Conservation (phyloP, 1,284 basidiomycete species). For the Boletellus deceptivus region DNA sequence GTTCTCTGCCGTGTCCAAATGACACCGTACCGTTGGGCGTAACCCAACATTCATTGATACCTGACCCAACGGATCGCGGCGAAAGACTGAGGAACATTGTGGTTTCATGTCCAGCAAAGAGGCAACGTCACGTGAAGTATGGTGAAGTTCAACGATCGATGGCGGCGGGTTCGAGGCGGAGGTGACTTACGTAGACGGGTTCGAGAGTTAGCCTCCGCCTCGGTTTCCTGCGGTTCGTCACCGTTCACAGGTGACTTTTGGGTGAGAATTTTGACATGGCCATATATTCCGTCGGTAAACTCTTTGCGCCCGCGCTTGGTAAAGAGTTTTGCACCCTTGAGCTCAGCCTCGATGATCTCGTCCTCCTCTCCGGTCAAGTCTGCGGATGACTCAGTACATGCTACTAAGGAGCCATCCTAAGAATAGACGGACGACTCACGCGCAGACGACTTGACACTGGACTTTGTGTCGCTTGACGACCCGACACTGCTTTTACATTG, state of each 20-base stretch:
- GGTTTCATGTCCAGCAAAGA: neutral
- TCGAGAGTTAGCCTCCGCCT: conserved; percentile 16
- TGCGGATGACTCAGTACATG: conserved; percentile 12
- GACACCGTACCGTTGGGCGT: conserved; percentile 50
- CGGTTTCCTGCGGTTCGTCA: conserved; percentile 1
- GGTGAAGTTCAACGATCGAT: conserved; percentile 23
- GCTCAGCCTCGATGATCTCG: conserved; percentile 51
- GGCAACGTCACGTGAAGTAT: conserved; percentile 7
- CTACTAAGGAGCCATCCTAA: too few relatives aligned
- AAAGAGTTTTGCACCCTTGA: conserved; percentile 59
- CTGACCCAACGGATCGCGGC: conserved; percentile 64
- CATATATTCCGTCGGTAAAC: conserved; percentile 59
- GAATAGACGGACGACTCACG: conserved; percentile 12
- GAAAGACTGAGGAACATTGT: conserved; percentile 47
- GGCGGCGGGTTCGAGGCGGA: conserved; percentile 19
- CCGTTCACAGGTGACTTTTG: conserved; percentile 25
- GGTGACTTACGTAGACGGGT: conserved; percentile 34
- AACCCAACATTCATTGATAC: conserved; percentile 64
- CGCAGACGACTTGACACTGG: conserved; percentile 10
- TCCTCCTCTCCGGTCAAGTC: conserved; percentile 60
- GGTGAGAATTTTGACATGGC: conserved; percentile 56
- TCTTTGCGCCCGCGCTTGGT: conserved; percentile 57
- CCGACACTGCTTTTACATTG: neutral
- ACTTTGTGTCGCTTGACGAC: neutral
- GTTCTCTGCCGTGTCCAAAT: conserved; percentile 53